A percentile compares a stretch with the other conserved stretches of the same genome.
phyloP scores from a whole-genome alignment of 139 green algal species.

The Monoraphidium neglectum region DNA sequence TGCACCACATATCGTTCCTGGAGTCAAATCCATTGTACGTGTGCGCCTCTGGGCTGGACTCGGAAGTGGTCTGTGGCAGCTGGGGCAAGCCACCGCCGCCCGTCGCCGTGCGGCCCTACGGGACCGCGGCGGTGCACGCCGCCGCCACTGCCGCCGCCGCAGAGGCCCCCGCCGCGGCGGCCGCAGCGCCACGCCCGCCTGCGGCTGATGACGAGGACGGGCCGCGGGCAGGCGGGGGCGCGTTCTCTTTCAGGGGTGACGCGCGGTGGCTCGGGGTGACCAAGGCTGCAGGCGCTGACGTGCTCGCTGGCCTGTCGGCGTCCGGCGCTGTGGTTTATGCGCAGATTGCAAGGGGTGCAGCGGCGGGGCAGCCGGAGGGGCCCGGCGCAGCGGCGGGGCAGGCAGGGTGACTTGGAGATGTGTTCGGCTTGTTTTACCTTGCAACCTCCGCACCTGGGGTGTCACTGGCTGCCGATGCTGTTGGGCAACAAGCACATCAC shows the following conservation, averaged over 20 bases:
- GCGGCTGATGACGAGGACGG: neutral
- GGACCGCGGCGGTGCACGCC: neutral
- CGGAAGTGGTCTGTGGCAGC: conserved; percentile 31
- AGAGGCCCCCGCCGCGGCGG: conserved; percentile 15
- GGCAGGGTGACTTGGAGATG: too few relatives aligned
- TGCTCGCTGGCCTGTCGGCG: conserved; percentile 15
- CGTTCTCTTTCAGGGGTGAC: conserved; percentile 17
- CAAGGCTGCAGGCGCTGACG: conserved; percentile 15
- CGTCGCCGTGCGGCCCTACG: neutral
- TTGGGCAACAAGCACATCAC: too few relatives aligned
- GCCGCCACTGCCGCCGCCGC: conserved; percentile 3
- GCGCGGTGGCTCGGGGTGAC: conserved; percentile 20
- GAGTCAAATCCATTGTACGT: conserved; percentile 13
- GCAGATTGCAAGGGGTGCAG: neutral
- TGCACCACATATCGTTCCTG: conserved; percentile 28
- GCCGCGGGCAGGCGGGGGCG: neutral
- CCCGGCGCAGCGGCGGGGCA: too few relatives aligned
- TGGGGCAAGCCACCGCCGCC: conserved; percentile 28
- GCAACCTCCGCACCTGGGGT: too few relatives aligned
- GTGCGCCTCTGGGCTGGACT: conserved; percentile 36
- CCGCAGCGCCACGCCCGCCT: neutral
- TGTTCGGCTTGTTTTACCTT: too few relatives aligned
- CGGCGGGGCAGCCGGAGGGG: too few relatives aligned
- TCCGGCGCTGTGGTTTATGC: conserved; percentile 23
- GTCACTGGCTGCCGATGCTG: too few relatives aligned